A percentile compares a stretch with the other conserved stretches of the same genome.
These are phyloP conservation scores for Persicaria tinctoria DNA, from an alignment of 148 eudicot species.

Conservation along the genomic window DNA sequence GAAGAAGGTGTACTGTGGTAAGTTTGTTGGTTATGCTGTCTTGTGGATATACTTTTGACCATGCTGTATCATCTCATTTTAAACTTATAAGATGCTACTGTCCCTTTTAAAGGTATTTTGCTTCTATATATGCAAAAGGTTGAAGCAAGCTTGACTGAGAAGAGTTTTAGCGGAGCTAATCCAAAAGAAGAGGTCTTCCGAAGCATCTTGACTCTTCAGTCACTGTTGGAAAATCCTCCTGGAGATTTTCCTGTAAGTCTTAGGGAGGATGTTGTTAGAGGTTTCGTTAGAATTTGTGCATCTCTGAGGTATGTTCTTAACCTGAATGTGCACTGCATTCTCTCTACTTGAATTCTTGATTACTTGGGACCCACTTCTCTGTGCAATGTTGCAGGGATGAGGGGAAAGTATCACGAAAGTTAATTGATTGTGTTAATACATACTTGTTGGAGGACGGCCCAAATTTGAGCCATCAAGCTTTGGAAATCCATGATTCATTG, in stretches of 20 bases:
- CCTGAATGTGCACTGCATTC: no score
- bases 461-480: slow-evolving; percentile 60
- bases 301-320: slow-evolving; percentile 38
- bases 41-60: slow-evolving; percentile 2
- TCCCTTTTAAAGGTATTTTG: slow-evolving; percentile 46
- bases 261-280: slow-evolving; percentile 54
- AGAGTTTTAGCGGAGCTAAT: slow-evolving; percentile 33
- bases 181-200: slow-evolving; percentile 72
- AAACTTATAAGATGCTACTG: neutral
- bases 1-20: slow-evolving; percentile 70
- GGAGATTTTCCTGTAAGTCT: slow-evolving; percentile 79
- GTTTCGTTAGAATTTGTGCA: slow-evolving; percentile 55
- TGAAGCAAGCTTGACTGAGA: slow-evolving; percentile 45
- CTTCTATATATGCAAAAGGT: slow-evolving; percentile 69
- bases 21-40: slow-evolving; percentile 23
- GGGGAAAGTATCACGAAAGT: slow-evolving; percentile 68
- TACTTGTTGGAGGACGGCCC: slow-evolving; percentile 88
- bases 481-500: slow-evolving; percentile 74
- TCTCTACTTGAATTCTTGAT: slow-evolving; percentile 7
- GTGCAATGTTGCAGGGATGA: slow-evolving; percentile 52
- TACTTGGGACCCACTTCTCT: neutral
- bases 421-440: slow-evolving; percentile 73
- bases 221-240: slow-evolving; percentile 89
- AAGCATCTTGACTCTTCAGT: slow-evolving; percentile 59
- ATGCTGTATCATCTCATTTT: neutral